Percentiles rank a stretch among this genome's conserved stretches.
Evolutionary conservation across 1,284 basidiomycete species (phyloP).

Genomic region (Fomitiporia mediterranea): DNA sequence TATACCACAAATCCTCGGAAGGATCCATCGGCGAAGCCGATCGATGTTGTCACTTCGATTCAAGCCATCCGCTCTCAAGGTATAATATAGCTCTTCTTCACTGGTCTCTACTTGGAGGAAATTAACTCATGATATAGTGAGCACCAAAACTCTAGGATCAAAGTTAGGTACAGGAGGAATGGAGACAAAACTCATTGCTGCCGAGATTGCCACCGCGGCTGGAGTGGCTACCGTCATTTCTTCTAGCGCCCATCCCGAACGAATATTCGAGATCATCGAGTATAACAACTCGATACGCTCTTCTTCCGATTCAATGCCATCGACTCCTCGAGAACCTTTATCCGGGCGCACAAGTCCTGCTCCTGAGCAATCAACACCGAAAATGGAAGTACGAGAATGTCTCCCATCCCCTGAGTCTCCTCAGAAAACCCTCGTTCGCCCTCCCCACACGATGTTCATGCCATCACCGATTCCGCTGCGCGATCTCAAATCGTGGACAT

Average conservation of each 20-base stretch:
- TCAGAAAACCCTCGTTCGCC: constrained; percentile 33
- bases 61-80: constrained; percentile 79
- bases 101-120: not conserved
- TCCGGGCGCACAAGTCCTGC: constrained; percentile 40
- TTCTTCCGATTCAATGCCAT: constrained; percentile 30
- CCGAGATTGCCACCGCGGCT: constrained; percentile 93
- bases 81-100: constrained; percentile 33
- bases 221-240: constrained; percentile 94
- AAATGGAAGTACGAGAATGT: not conserved
- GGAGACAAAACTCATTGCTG: constrained; percentile 98
- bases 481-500: constrained; percentile 94
- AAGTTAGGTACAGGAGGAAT: constrained; percentile 96
- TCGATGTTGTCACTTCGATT: constrained; percentile 83
- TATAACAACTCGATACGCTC: constrained; percentile 44
- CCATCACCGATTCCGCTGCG: constrained; percentile 73
- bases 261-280: constrained; percentile 80
- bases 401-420: constrained; percentile 12
- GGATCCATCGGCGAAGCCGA: constrained; percentile 77
- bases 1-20: constrained; percentile 95
- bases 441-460: constrained; percentile 86
- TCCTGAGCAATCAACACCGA: constrained; percentile 9
- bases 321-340: constrained; percentile 27
- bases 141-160: constrained; percentile 87
- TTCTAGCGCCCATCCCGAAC: constrained; percentile 75
- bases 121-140: constrained; percentile 49